These are phyloP conservation scores for Fraxinus ornus DNA, from an alignment of 305 asterid species.

Conservation along the genomic window DNA sequence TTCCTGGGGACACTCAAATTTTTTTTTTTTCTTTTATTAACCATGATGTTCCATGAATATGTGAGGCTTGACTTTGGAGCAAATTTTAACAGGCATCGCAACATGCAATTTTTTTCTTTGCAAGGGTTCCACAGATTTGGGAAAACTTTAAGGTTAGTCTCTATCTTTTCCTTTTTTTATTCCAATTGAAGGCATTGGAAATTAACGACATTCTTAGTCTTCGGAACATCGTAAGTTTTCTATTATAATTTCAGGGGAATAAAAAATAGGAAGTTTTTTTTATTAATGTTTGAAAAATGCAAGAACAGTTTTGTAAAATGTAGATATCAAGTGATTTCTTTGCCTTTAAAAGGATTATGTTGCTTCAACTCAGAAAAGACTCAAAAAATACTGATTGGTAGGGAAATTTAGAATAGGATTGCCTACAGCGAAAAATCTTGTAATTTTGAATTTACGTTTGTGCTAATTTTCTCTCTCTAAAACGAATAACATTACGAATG, in stretches of 20 bases:
- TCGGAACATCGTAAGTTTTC: background rate
- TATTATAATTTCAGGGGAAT: background rate
- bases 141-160: slow-evolving; percentile 62
- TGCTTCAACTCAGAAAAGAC: background rate
- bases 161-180: background rate
- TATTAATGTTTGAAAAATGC: background rate
- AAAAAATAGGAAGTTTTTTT: background rate
- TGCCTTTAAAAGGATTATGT: background rate
- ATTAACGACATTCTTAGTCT: background rate
- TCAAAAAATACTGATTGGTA: background rate
- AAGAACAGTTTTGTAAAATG: background rate
- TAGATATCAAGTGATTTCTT: background rate
- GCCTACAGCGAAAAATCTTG: background rate
- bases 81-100: slow-evolving; percentile 69
- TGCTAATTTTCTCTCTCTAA: background rate
- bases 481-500: background rate
- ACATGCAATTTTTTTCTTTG: slow-evolving; percentile 81
- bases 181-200: background rate
- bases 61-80: slow-evolving; percentile 14
- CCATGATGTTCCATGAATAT: background rate
- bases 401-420: background rate
- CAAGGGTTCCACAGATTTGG: slow-evolving; percentile 84
- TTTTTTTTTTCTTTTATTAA: background rate
- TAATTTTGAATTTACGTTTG: background rate
- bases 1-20: background rate